Evolutionary conservation across 108 stramenopile genomes (phyloP).

Genomic region (Cylindrotheca closterium): DNA sequence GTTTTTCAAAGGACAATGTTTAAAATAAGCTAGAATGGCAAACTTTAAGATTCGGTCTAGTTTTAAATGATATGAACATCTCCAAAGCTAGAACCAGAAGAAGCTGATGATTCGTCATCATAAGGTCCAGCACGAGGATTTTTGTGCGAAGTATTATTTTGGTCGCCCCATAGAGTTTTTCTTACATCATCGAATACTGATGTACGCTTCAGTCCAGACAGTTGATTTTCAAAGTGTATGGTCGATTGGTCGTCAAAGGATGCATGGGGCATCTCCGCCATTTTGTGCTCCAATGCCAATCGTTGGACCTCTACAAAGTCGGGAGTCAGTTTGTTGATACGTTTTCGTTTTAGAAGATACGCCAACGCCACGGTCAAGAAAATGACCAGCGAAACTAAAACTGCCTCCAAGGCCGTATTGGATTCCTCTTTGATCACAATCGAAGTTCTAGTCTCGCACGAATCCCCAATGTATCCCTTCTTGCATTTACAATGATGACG

Average conservation of each 20-base stretch:
- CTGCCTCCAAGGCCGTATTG: not conserved
- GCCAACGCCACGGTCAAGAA: not conserved
- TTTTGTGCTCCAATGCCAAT: not conserved
- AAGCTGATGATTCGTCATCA: no score
- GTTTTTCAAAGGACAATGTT: not conserved
- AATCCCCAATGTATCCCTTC: slow-evolving; percentile 13
- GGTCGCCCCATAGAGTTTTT: no score
- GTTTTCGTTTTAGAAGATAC: not conserved
- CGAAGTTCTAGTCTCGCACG: slow-evolving; percentile 10
- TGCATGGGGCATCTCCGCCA: not conserved
- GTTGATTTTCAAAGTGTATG: not conserved
- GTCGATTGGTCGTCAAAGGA: not conserved
- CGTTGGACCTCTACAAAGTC: slow-evolving; percentile 7
- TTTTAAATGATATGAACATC: not conserved
- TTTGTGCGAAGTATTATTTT: no score
- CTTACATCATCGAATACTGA: no score
- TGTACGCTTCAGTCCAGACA: no score
- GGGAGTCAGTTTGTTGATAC: not conserved
- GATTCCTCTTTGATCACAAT: not conserved
- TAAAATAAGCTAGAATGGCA: not conserved
- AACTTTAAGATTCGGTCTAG: not conserved
- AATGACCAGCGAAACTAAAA: not conserved
- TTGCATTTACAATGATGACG: slow-evolving; percentile 18
- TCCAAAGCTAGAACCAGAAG: not conserved
- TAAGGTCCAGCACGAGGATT: no score